Conservation (phyloP, 345 rosid genomes). For the Cardamine occulta region DNA sequence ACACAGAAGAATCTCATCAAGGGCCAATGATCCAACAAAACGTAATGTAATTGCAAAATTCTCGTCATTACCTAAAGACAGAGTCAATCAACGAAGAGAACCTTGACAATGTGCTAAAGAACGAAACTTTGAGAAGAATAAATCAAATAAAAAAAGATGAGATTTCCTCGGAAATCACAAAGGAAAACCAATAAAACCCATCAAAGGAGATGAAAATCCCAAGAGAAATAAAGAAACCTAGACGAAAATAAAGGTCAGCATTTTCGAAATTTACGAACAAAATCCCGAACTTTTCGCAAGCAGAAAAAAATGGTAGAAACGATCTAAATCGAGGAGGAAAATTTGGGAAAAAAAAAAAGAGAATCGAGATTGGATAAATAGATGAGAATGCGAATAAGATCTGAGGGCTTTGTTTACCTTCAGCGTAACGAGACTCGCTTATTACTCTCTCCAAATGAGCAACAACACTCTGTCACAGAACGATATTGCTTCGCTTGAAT, state of each 20-base stretch:
- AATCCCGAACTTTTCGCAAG: conserved; percentile 7
- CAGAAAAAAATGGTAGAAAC: neutral
- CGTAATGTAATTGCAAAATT: neutral
- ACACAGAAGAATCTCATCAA: conserved; percentile 23
- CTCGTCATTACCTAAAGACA: conserved; percentile 26
- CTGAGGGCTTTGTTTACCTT: conserved; percentile 31
- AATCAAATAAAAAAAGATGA: conserved; percentile 10
- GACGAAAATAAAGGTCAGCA: conserved; percentile 22
- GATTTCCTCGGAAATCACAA: conserved; percentile 10
- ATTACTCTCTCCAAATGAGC: conserved; percentile 15
- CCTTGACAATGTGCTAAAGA: conserved; percentile 27
- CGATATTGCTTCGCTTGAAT: conserved; percentile 29
- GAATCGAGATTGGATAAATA: neutral
- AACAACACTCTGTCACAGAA: conserved; percentile 38
- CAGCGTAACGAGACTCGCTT: conserved; percentile 35
- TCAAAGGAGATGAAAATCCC: neutral
- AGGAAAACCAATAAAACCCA: neutral
- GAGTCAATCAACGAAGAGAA: conserved; percentile 15
- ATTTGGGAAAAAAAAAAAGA: neutral
- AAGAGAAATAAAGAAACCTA: conserved; percentile 7
- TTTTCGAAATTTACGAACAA: conserved; percentile 23
- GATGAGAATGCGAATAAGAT: conserved; percentile 34
- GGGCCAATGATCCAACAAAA: conserved; percentile 16
- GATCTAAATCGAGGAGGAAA: conserved; percentile 6
- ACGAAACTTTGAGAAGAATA: conserved; percentile 12